phyloP scores from a whole-genome alignment of 2,329 filamentous ascomycete species.

The Hortaea werneckii region DNA sequence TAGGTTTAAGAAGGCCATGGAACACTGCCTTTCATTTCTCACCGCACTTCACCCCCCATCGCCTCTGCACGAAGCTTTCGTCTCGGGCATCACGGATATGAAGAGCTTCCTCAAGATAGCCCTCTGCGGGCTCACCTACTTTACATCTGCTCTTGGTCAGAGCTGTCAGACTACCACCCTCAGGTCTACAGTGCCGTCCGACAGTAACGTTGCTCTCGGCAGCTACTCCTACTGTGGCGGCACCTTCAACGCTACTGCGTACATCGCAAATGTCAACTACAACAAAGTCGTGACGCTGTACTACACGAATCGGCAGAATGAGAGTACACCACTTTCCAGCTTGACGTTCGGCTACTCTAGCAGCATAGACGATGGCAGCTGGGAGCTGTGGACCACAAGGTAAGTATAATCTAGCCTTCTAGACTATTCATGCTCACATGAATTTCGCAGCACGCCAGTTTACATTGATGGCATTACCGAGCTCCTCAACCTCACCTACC shows the following conservation, averaged over 20 bases:
- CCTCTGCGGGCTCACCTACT: slow-evolving; percentile 2
- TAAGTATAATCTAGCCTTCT: background rate
- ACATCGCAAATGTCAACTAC: slow-evolving; percentile 23
- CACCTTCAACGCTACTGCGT: slow-evolving; percentile 16
- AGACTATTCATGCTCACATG: no score
- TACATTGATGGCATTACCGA: slow-evolving; percentile 22
- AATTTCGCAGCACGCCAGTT: slow-evolving; percentile 10
- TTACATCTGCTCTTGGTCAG: slow-evolving; percentile 8
- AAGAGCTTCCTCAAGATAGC: background rate
- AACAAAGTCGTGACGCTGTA: slow-evolving; percentile 24
- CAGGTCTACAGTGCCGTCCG: slow-evolving; percentile 8
- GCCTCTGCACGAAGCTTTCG: no score
- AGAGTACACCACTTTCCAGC: slow-evolving; percentile 21
- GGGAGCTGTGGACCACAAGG: slow-evolving; percentile 19
- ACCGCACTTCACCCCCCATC: background rate
- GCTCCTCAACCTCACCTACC: slow-evolving; percentile 23
- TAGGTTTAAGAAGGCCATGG: no score
- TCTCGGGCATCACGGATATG: background rate
- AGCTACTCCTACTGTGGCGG: slow-evolving; percentile 24
- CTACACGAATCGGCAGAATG: slow-evolving; percentile 20
- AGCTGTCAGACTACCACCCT: slow-evolving; percentile 15
- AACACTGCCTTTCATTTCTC: no score
- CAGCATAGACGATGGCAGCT: slow-evolving; percentile 14
- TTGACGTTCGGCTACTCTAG: slow-evolving; percentile 17
- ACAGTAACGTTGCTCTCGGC: slow-evolving; percentile 16